phyloP scores from a whole-genome alignment of 768 basidiomycete species.

The Gloeopeniophorella convolvens region DNA sequence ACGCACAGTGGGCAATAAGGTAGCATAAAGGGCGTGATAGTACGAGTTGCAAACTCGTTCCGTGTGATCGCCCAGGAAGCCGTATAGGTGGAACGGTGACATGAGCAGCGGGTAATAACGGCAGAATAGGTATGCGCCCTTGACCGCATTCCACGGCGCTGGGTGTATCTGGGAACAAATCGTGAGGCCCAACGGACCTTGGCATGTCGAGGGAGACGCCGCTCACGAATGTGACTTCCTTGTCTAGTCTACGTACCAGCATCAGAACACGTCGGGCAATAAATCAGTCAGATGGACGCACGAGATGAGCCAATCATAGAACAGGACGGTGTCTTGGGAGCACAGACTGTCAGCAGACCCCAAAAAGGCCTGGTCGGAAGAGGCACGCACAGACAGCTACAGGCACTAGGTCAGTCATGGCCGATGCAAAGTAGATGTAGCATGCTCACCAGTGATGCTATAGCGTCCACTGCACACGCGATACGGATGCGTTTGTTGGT shows the following conservation, averaged over 20 bases:
- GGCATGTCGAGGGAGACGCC: neutral
- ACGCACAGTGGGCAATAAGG: slow-evolving; percentile 10
- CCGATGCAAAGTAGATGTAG: neutral
- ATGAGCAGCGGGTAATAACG: slow-evolving; percentile 14
- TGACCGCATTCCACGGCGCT: slow-evolving; percentile 8
- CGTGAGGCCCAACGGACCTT: no score
- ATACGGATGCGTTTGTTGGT: no score
- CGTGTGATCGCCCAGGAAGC: neutral
- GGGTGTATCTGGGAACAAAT: slow-evolving; percentile 11
- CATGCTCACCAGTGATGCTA: neutral
- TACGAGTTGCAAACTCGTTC: neutral
- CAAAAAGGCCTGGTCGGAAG: neutral
- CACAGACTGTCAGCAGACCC: neutral
- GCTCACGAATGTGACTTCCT: slow-evolving; percentile 10
- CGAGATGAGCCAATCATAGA: slow-evolving; percentile 21
- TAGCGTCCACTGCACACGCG: slow-evolving; percentile 16
- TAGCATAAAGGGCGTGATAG: slow-evolving; percentile 10
- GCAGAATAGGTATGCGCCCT: slow-evolving; percentile 16
- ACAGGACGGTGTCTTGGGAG: slow-evolving; percentile 10
- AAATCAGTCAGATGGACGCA: slow-evolving; percentile 2
- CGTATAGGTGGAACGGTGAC: slow-evolving; percentile 16
- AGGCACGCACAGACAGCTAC: slow-evolving; percentile 7
- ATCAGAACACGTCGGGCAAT: neutral
- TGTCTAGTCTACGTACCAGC: slow-evolving; percentile 6
- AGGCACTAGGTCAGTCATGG: neutral